These are phyloP conservation scores for Neurospora sp. DNA, from an alignment of 495 filamentous ascomycete species.

Conservation along the genomic window DNA sequence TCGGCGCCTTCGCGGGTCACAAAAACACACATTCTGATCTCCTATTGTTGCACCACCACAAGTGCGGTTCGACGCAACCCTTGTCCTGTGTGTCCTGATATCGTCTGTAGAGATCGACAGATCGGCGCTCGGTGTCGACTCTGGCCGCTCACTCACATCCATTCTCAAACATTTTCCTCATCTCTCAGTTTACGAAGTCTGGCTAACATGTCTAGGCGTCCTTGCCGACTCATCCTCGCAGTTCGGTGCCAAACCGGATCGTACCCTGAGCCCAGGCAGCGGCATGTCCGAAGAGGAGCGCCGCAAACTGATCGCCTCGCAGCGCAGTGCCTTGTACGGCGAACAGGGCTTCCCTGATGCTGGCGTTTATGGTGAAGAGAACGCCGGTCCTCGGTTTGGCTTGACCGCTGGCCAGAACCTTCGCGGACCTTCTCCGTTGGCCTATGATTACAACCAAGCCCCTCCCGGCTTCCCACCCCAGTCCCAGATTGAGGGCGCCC, in stretches of 20 bases:
- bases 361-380: conserved; percentile 54
- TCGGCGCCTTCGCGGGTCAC: conserved; percentile 16
- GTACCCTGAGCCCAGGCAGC: conserved; percentile 75
- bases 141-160: background rate
- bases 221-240: conserved; percentile 60
- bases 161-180: background rate
- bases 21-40: conserved; percentile 9
- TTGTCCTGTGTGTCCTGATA: conserved; percentile 28
- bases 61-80: conserved; percentile 30
- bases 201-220: conserved; percentile 53
- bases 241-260: conserved; percentile 70
- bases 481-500: conserved; percentile 36
- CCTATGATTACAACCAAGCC: conserved; percentile 37
- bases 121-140: conserved; percentile 1
- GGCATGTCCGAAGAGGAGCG: conserved; percentile 87
- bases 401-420: conserved; percentile 41
- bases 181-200: conserved; percentile 9
- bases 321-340: conserved; percentile 86
- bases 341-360: conserved; percentile 54
- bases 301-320: conserved; percentile 89
- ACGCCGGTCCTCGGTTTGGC: conserved; percentile 38
- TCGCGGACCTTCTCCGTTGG: conserved; percentile 48
- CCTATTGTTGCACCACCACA: conserved; percentile 28
- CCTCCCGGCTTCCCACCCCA: conserved; percentile 35
- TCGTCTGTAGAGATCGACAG: conserved; percentile 19